Percentiles rank a stretch among this genome's conserved stretches.
Conservation (phyloP, 2,329 filamentous ascomycete genomes). For the Venturia nashicola region DNA sequence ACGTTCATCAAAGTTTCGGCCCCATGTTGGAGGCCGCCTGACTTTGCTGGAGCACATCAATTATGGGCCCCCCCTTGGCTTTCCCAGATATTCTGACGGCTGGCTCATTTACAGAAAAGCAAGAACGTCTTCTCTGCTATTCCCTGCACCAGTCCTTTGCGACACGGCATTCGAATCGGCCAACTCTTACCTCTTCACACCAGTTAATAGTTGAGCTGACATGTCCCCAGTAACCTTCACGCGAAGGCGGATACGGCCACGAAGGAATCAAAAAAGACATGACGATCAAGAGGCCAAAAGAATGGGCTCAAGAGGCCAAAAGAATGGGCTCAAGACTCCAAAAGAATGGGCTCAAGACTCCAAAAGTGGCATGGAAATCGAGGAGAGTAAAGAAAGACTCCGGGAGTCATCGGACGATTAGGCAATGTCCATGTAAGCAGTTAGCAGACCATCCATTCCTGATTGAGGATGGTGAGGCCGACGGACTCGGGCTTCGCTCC, state of each 20-base stretch:
- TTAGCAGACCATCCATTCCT: not conserved
- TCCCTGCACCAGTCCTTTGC: not conserved
- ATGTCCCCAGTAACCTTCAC: conserved; percentile 53
- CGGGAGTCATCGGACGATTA: not conserved
- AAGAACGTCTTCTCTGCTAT: no score
- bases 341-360: no score
- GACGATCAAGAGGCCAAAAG: not conserved
- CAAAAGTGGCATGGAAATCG: no score
- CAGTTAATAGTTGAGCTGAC: conserved; percentile 65
- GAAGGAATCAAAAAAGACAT: conserved; percentile 15
- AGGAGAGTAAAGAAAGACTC: not conserved
- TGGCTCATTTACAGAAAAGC: no score
- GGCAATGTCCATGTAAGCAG: not conserved
- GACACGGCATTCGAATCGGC: not conserved
- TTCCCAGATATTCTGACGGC: no score
- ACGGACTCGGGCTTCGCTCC: not conserved
- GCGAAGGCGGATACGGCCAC: conserved; percentile 37
- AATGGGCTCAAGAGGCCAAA: no score
- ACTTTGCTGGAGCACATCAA: no score
- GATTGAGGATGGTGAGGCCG: not conserved
- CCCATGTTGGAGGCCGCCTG: not conserved
- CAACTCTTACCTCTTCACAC: conserved; percentile 58
- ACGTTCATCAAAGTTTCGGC: not conserved
- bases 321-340: no score
- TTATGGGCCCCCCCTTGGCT: no score